Percentiles rank a stretch among this genome's conserved stretches.
Conservation (phyloP, 495 filamentous ascomycete species). For the Wilcoxina mikolae region DNA sequence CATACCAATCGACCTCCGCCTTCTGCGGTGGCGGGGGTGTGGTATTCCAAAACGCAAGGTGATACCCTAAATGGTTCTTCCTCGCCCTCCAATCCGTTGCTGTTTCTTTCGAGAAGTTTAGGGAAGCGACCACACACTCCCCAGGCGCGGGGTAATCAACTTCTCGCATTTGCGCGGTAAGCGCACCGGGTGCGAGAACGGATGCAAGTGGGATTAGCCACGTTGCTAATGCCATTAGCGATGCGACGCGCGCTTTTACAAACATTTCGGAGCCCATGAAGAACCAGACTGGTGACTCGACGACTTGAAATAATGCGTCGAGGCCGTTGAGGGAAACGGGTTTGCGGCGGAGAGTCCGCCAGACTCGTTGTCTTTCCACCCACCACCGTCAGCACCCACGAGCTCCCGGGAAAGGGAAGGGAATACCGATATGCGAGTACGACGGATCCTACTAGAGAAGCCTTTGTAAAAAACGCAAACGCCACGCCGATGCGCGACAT, state of each 20-base stretch:
- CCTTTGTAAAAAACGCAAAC: constrained; percentile 32
- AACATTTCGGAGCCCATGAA: constrained; percentile 28
- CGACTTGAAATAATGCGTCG: constrained; percentile 30
- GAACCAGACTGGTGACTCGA: constrained; percentile 32
- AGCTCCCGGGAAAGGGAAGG: not conserved
- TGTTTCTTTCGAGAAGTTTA: constrained; percentile 30
- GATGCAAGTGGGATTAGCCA: constrained; percentile 34
- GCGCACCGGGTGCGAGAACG: constrained; percentile 30
- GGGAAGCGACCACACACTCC: constrained; percentile 16
- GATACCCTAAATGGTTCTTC: constrained; percentile 20
- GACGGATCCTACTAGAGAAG: constrained; percentile 30
- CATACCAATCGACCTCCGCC: constrained; percentile 27
- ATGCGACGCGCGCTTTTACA: constrained; percentile 30
- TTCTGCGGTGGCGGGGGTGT: constrained; percentile 24
- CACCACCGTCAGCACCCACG: constrained; percentile 5
- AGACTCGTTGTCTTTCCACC: constrained; percentile 31
- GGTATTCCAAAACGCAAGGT: constrained; percentile 29
- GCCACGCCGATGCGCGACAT: constrained; percentile 32
- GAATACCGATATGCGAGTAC: constrained; percentile 29
- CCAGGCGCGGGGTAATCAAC: constrained; percentile 4
- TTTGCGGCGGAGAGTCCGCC: constrained; percentile 31
- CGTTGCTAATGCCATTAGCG: constrained; percentile 30
- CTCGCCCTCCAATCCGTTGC: constrained; percentile 12
- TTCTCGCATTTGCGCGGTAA: constrained; percentile 26
- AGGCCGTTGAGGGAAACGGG: constrained; percentile 30